Percentiles rank a stretch among this genome's conserved stretches.
phyloP scores from a whole-genome alignment of 352 stramenopile species.

The Phytophthora hibernalis region DNA sequence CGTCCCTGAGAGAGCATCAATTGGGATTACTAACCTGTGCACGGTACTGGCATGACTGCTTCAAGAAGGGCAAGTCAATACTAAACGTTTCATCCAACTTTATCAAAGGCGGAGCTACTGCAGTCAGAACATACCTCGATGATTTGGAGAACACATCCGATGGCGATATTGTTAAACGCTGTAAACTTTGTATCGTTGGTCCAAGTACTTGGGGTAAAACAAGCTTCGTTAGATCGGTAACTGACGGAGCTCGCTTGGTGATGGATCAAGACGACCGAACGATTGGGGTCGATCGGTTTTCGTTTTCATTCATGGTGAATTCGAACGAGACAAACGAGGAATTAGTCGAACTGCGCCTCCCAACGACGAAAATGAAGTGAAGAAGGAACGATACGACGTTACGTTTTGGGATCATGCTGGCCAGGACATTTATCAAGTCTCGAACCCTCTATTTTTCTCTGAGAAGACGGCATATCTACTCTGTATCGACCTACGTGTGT shows the following conservation, averaged over 20 bases:
- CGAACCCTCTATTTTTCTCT: conserved; percentile 31
- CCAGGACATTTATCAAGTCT: conserved; percentile 28
- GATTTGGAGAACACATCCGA: conserved; percentile 6
- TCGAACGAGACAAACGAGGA: not conserved
- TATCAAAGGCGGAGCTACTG: not conserved
- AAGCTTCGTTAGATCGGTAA: too few species aligned
- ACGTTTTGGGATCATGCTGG: conserved; percentile 33
- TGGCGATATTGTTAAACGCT: conserved; percentile 3
- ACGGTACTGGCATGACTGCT: conserved; percentile 4
- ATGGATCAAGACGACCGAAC: too few species aligned
- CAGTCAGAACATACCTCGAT: conserved; percentile 10
- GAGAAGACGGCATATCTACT: conserved; percentile 14
- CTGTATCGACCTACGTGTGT: too few species aligned
- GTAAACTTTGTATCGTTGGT: too few species aligned
- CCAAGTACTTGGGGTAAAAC: too few species aligned
- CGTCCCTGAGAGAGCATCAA: conserved; percentile 1
- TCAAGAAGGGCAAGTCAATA: not conserved
- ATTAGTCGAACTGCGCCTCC: too few species aligned
- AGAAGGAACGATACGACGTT: conserved; percentile 1
- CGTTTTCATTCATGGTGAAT: too few species aligned
- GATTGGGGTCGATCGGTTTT: too few species aligned
- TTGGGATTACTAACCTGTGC: conserved; percentile 1
- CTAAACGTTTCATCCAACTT: not conserved
- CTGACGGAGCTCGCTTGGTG: not conserved
- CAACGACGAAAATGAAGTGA: not conserved